Base-by-base conservation (phyloP, 768 basidiomycete genomes). In the Postia placenta region DNA sequence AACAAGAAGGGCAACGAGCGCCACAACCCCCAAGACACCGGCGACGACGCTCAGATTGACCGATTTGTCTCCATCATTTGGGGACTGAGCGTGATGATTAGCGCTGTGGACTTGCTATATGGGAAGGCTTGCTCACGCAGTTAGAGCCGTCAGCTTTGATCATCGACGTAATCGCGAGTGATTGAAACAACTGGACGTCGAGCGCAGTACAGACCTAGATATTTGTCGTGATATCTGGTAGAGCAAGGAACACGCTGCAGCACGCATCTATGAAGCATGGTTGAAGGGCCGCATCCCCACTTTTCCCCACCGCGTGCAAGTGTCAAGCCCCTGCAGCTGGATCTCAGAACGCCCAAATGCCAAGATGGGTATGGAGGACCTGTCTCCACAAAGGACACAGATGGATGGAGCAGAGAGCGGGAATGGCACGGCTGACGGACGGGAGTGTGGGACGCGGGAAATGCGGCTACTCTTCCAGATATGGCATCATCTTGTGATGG, bases 11-110 rank as follows among this genome's bases (percentile, higher is more conserved):
- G 25, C 45, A 39, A 51, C 45, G 11, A 51, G 33, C 11, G 45
- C 45, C 45, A 51, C 25, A 3, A 26, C 50, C 27, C 50, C 50
- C 22, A 51, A 26, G 28, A 51, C 50, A 27, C 45, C 50, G 20
- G 47, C 15, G 27, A 51, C 39, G 20, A 47, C 50, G 14, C 45
- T 40, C 19, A 46, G 20, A 26, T 47, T 51, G 38, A 39, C 39
- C 19, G 38, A 20, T 15, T n/a, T 4, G 15, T 25, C 25, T 17
- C 19, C 45, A 28, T 44, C 24, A 15, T 20, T 15, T 20, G 45
- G 17, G 17, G 50, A 36, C 22, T 30, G 33, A 26, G 24, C 14
- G 20, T 28, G 22, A 27, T 51, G 50, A 51, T 51, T 47, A 51
- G 50, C 50, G 50, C 50, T 39, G 22, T 30, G 12, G 3, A 17